Evolutionary conservation across 148 eudicot species (phyloP), one percentile per base, ranked within the genome.

Genomic region (Rhododendron ovatum): DNA sequence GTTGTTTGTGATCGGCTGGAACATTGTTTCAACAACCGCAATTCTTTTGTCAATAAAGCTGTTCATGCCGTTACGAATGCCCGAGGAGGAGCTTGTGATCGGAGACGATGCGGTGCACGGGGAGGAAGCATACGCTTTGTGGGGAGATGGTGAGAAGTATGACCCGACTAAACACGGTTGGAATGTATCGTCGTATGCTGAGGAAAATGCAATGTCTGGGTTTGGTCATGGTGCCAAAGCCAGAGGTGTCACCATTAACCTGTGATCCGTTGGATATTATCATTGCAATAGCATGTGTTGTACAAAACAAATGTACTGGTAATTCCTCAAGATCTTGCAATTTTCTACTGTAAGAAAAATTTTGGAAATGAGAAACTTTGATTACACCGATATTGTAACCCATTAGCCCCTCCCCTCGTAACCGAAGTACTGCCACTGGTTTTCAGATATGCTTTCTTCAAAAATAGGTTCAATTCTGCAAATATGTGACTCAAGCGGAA

Each of bases 81-180:
- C 91, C 3, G 89, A 90, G 5, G 88, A 88, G n/a, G 81, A 90
- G 53, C 89, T 90, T 37, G 53, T 83, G 73, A 90, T 90, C 8
- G 91, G 91, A 50, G 91, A 90, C 5, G 91, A 90, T 7, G 91
- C 91, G 0, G 91, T 88, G 13, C 91, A 90, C 4, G 91, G 91
- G 43, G 91, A 90, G 28, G 91, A 90, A 82, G 91, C 91, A 50
- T 90, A 90, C 41, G 91, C 91, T 1, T 86, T 90, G 30, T 90
- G 91, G 91, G 91, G 90, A 14, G 90, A 88, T 50, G 89, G 91
- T 9, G 89, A 88, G 81, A 88, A 81, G 35, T 88, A 84, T 22
- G 90, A 90, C 80, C 83, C 89, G 0, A 75, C 83, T 11, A 88
- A 51, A 12, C 89, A 90, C 26, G 88, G 89, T 26, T 87, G 87